Evolutionary conservation across 2,329 filamentous ascomycete species (phyloP), one percentile per base, ranked within the genome.

Genomic region (Xylariaceae sp.): DNA sequence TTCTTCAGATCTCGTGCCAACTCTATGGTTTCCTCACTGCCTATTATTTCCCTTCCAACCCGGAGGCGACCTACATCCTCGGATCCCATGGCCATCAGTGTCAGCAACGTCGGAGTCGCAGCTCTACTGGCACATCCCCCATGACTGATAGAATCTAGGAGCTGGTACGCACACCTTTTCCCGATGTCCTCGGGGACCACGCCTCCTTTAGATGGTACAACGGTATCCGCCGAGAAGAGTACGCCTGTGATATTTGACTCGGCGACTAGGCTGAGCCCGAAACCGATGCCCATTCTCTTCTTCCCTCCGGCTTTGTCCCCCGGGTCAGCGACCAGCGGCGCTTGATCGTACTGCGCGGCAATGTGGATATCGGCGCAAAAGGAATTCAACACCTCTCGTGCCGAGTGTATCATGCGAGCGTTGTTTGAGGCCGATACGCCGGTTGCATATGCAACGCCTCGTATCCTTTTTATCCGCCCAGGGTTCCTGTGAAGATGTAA

Each of bases 41-140:
- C 91, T 45, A 97, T 73, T 0, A 96, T 84, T 46, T 92, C 88
- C 64, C 84, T 85, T 34, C 91, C 90, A 55, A 99, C 69, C 59
- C 89, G 83, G 62, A 99, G 71, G 56, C 94, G 81, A 3, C 94
- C 94, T 11, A 99, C 91, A 71, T 99, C 94, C 69, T 97, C 94
- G 1, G 88, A 89, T 0, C 94, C 94, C 94, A 99, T 97, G 35
- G 91, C 90, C 94, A 99, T 99, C 59, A 99, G 76, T 19, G 86
- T 88, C 51, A 99, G 72, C 60, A 96, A 80, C 0, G 87, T 92
- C 2, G 83, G 77, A 4, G 86, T 85, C 2, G 89, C 88, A 2
- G 87, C 80, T 11, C 77, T 78, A 51, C 85, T 86, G 2, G 89
- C 88, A 68, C 90, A 96, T 1, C 94, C 94, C 8, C 91, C 92